phyloP scores from a whole-genome alignment of 805 yeast genomes.

The Saccharomyces paradoxus region DNA sequence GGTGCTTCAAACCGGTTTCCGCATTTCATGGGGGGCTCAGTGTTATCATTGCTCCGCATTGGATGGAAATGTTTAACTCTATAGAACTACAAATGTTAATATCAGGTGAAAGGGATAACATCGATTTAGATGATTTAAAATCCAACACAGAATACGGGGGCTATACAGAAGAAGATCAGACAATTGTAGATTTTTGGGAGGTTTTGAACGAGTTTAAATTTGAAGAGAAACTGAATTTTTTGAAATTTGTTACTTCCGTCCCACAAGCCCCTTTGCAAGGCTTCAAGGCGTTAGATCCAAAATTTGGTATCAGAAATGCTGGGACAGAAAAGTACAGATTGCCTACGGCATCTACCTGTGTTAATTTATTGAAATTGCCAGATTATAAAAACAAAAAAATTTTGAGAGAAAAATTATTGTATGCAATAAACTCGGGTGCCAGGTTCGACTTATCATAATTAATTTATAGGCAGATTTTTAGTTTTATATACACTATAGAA shows the following conservation, averaged over 20 bases:
- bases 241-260: conserved; percentile 88
- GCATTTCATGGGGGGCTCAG: conserved; percentile 62
- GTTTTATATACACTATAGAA: not conserved
- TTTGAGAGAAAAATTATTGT: conserved; percentile 57
- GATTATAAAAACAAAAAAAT: conserved; percentile 57
- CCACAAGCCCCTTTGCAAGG: conserved; percentile 89
- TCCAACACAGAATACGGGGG: conserved; percentile 61
- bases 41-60: conserved; percentile 56
- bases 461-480: not conserved
- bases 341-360: conserved; percentile 93
- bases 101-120: conserved; percentile 65
- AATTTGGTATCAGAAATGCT: conserved; percentile 68
- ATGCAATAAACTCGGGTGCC: conserved; percentile 74
- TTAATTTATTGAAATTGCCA: conserved; percentile 78
- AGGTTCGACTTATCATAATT: conserved; percentile 71
- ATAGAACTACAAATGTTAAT: conserved; percentile 76
- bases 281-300: conserved; percentile 63
- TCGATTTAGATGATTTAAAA: conserved; percentile 64
- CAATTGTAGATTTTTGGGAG: conserved; percentile 65
- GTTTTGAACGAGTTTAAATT: conserved; percentile 59
- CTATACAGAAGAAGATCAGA: conserved; percentile 43
- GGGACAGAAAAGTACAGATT: conserved; percentile 50
- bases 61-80: conserved; percentile 83
- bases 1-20: conserved; percentile 49
- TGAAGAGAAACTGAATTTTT: conserved; percentile 53